Conservation (phyloP, 306 rosid species). For the Pterocarpus macrocarpus region DNA sequence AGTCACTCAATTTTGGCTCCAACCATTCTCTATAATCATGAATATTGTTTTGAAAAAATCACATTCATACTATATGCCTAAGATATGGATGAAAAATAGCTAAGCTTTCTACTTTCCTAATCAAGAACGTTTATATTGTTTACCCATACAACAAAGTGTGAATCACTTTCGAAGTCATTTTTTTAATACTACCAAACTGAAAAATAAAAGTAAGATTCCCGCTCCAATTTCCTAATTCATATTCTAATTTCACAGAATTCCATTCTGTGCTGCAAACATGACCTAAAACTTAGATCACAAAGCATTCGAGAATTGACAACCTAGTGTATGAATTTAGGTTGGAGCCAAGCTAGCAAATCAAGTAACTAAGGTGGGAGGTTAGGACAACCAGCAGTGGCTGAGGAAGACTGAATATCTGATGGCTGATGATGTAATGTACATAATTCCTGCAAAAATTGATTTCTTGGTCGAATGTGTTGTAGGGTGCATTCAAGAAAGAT, state of each 20-base stretch:
- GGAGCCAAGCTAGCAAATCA: constrained; percentile 15
- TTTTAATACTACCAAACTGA: constrained; percentile 9
- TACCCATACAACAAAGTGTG: background rate
- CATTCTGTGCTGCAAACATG: constrained; percentile 1
- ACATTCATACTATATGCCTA: background rate
- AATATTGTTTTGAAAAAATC: background rate
- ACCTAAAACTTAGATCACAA: background rate
- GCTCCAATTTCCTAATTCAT: constrained; percentile 10
- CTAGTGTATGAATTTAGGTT: background rate
- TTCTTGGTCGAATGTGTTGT: background rate
- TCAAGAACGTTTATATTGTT: background rate
- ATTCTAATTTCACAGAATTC: constrained; percentile 10
- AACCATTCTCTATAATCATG: background rate
- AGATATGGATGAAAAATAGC: background rate
- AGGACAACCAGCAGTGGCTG: background rate
- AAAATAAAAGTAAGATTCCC: constrained; percentile 11
- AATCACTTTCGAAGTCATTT: background rate
- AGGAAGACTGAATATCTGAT: no score
- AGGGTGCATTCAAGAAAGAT: background rate
- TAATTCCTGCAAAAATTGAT: background rate
- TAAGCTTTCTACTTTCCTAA: background rate
- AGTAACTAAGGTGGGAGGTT: background rate
- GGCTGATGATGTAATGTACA: background rate
- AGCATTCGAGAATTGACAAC: no score
- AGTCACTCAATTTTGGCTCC: background rate